Evolutionary conservation across 345 rosid species (phyloP), one percentile per base, ranked within the genome.

Genomic region (Capsella bursapastoris): DNA sequence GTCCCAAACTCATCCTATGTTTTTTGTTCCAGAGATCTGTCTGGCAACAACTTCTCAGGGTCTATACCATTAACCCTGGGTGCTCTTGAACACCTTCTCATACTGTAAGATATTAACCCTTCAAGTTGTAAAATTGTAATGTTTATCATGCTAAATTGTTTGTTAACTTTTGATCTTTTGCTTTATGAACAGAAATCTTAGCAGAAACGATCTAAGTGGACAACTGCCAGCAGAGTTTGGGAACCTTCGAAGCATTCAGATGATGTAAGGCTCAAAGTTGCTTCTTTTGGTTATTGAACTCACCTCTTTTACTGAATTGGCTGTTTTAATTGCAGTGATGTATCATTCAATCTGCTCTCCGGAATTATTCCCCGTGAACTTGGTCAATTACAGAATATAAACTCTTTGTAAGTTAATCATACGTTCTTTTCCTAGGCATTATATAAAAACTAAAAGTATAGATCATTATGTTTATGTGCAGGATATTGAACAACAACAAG

Each of bases 1-100:
- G 8, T 27, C 43, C 44, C 50, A 22, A 27, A 59, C 73, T 57
- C 2, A 16, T 8, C 44, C 0, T 15, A 18, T 1, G 0, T 22
- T 41, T 40, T 3, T 61, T 7, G 59, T 41, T 73, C 49, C 77
- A 95, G 99, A 83, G 99, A 96, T 81, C 87, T 96, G 13, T 96
- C 99, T 0, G 70, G 84, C 72, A 96, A 96, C 70, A 74, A 82
- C 52, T 90, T 96, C 73, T 86, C 90, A 4, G 97, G 99, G 5
- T 73, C 84, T 32, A 16, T 92, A 66, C 98, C 97, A 18, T 79
- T 89, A 79, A 88, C 92, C 58, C 52, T 96, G 65, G 96, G 98
- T 75, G 92, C 79, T 64, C 85, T 96, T 14, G 99, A 96, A 81
- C 99, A 96, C 82, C 97, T 96, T 66, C 96, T 96, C 56, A 85